Evolutionary conservation across 495 filamentous ascomycete species (phyloP).

Genomic region (Penicillium paxilli): DNA sequence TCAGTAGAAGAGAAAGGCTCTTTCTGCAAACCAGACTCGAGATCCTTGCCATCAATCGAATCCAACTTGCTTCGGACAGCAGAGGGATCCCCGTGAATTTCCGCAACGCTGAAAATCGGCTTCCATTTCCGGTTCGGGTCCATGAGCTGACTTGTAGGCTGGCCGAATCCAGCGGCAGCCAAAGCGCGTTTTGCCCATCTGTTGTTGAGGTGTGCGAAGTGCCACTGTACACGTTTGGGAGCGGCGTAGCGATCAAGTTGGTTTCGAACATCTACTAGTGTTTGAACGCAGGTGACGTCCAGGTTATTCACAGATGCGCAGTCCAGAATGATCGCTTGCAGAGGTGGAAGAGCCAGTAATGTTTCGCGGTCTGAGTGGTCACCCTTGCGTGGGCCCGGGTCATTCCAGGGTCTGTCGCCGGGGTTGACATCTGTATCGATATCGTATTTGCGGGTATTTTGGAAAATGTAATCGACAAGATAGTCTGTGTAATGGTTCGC

Average conservation of each 20-base stretch:
- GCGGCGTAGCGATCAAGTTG: constrained; percentile 90
- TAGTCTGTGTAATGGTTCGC: constrained; percentile 87
- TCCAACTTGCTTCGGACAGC: constrained; percentile 60
- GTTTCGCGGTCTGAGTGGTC: constrained; percentile 45
- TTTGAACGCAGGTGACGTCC: constrained; percentile 91
- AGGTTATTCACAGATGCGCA: constrained; percentile 96
- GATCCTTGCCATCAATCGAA: constrained; percentile 58
- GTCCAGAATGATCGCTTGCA: constrained; percentile 95
- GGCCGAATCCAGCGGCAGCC: constrained; percentile 87
- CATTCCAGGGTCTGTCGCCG: constrained; percentile 95
- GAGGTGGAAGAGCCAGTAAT: constrained; percentile 59
- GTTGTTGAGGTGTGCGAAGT: constrained; percentile 92
- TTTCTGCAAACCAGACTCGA: constrained; percentile 42
- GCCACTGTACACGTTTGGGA: constrained; percentile 90
- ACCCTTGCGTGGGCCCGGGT: constrained; percentile 67
- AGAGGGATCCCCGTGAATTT: constrained; percentile 70
- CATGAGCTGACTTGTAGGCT: constrained; percentile 63
- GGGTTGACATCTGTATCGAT: constrained; percentile 56
- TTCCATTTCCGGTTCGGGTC: constrained; percentile 75
- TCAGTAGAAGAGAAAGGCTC: background rate
- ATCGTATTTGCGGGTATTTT: constrained; percentile 77
- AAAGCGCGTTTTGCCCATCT: constrained; percentile 97
- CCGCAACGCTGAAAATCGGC: constrained; percentile 93
- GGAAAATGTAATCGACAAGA: constrained; percentile 72
- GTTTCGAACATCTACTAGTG: constrained; percentile 95